Conservation (phyloP, 768 basidiomycete genomes). For the Lepiota subincarnata region DNA sequence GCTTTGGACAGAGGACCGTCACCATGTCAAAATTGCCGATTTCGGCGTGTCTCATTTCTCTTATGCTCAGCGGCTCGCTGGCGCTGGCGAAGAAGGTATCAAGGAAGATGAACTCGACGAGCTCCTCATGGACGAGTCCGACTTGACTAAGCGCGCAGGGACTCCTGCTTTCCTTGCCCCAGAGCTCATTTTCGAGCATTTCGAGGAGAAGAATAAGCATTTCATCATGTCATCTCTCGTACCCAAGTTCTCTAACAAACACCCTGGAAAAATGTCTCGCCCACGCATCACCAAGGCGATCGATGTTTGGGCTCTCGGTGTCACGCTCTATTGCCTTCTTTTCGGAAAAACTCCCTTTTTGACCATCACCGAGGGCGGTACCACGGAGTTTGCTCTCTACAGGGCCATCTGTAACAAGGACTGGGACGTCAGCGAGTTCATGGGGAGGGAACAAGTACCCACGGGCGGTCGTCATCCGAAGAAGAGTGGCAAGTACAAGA, state of each 20-base stretch:
- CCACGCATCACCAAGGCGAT: conserved; percentile 78
- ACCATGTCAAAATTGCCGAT: conserved; percentile 93
- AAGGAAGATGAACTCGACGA: conserved; percentile 43
- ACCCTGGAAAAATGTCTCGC: conserved; percentile 17
- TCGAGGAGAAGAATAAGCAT: conserved; percentile 29
- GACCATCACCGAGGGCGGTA: conserved; percentile 23
- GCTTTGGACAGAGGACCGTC: conserved; percentile 82
- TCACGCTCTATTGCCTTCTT: conserved; percentile 91
- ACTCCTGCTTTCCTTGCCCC: conserved; percentile 97
- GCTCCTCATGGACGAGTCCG: conserved; percentile 77
- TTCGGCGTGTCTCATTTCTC: conserved; percentile 98
- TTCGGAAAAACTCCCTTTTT: conserved; percentile 83
- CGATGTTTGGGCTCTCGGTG: conserved; percentile 97
- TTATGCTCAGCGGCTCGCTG: conserved; percentile 76
- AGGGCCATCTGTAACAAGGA: conserved; percentile 73
- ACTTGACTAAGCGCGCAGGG: conserved; percentile 87
- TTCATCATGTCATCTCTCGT: conserved; percentile 19
- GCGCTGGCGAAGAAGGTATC: conserved; percentile 44
- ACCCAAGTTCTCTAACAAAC: conserved; percentile 25
- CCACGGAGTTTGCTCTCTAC: conserved; percentile 71
- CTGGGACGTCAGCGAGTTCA: conserved; percentile 60
- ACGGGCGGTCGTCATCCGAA: conserved; percentile 59
- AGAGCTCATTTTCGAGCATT: conserved; percentile 79
- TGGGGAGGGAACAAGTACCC: conserved; percentile 66
- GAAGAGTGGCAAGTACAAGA: conserved; percentile 10